A percentile compares a stretch with the other conserved stretches of the same genome.
Conservation (phyloP, 1,284 basidiomycete species). For the Fomitopsis pinicola region DNA sequence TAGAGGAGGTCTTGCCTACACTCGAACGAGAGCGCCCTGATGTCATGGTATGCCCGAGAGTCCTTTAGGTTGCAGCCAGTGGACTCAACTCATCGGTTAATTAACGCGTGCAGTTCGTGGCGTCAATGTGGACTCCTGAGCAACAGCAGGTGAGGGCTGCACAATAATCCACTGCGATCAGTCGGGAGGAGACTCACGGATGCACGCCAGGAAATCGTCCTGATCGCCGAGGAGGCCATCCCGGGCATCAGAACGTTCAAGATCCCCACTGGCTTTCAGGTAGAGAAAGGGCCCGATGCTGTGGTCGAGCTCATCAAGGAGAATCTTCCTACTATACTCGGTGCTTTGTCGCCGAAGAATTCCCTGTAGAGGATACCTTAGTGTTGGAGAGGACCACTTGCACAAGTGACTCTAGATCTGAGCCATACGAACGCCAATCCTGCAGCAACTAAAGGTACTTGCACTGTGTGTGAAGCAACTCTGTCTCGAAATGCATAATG, state of each 20-base stretch:
- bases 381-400: neutral
- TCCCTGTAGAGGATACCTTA: neutral
- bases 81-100: neutral
- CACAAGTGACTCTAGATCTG: no score
- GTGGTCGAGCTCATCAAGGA: conserved; percentile 21
- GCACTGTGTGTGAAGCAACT: no score
- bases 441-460: no score
- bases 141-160: conserved; percentile 14
- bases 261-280: conserved; percentile 17
- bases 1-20: conserved; percentile 15
- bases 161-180: neutral
- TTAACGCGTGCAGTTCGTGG: conserved; percentile 13
- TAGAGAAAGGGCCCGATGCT: conserved; percentile 20
- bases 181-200: neutral
- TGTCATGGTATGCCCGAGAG: conserved; percentile 10
- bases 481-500: neutral
- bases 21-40: conserved; percentile 17
- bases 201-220: conserved; percentile 14
- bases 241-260: conserved; percentile 20
- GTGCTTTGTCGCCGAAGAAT: neutral
- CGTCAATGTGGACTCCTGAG: conserved; percentile 22
- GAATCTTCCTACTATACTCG: conserved; percentile 12
- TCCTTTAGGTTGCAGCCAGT: neutral
- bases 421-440: no score
- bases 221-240: conserved; percentile 14